Percentiles rank a stretch among this genome's conserved stretches.
These are phyloP conservation scores for Podaxis pistillaris DNA, from an alignment of 768 basidiomycete genomes.

Conservation along the genomic window DNA sequence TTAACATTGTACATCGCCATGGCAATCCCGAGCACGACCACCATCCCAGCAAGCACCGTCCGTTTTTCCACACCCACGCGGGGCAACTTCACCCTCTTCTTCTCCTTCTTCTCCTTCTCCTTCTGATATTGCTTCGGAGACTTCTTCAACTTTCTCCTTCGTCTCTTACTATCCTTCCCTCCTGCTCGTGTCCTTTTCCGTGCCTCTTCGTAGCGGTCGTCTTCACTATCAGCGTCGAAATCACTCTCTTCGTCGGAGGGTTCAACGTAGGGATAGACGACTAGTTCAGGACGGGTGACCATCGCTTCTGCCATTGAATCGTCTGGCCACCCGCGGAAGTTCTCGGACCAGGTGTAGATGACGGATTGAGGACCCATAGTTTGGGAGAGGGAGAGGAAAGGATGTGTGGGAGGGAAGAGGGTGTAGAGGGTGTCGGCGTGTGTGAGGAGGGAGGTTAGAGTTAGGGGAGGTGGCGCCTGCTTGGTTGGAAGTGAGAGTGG, in stretches of 20 bases:
- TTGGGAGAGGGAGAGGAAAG: slow-evolving; percentile 46
- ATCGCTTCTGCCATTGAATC: slow-evolving; percentile 62
- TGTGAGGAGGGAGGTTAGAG: slow-evolving; percentile 50
- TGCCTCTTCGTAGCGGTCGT: slow-evolving; percentile 11
- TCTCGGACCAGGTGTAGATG: slow-evolving; percentile 70
- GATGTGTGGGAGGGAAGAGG: slow-evolving; percentile 60
- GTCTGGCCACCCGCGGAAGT: slow-evolving; percentile 36
- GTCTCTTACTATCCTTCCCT: slow-evolving; percentile 19
- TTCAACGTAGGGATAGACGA: slow-evolving; percentile 49
- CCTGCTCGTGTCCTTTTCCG: background rate
- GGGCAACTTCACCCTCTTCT: slow-evolving; percentile 1
- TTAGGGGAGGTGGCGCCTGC: slow-evolving; percentile 29
- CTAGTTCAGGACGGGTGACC: slow-evolving; percentile 50
- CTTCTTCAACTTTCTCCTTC: slow-evolving; percentile 22
- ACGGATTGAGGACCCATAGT: slow-evolving; percentile 82
- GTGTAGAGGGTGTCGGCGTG: slow-evolving; percentile 58
- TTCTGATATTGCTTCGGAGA: slow-evolving; percentile 13
- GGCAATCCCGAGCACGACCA: slow-evolving; percentile 69
- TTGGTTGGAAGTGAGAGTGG: background rate
- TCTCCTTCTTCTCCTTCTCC: slow-evolving; percentile 9
- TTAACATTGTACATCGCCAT: slow-evolving; percentile 56
- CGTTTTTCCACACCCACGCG: slow-evolving; percentile 29
- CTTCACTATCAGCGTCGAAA: slow-evolving; percentile 15
- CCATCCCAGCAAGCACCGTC: slow-evolving; percentile 60
- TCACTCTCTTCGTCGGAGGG: slow-evolving; percentile 1